Evolutionary conservation across 2,329 filamentous ascomycete genomes (phyloP).

Genomic region (Fusarium caatingaense): DNA sequence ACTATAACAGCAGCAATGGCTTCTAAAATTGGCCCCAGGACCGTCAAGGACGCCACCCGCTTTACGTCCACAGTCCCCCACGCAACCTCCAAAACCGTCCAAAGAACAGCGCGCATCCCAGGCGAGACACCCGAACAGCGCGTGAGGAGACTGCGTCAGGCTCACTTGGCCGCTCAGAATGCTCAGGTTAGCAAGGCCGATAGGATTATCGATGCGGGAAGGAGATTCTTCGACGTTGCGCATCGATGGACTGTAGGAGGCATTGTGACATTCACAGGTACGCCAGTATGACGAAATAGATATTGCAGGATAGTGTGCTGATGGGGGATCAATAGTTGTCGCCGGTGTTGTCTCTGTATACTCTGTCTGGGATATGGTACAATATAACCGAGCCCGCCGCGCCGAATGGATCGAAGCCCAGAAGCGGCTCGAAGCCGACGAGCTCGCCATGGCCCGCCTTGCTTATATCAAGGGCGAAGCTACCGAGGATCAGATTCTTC

Average conservation of each 20-base stretch:
- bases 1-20: conserved; percentile 52
- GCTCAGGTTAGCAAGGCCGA: conserved; percentile 67
- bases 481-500: conserved; percentile 64
- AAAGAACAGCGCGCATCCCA: conserved; percentile 49
- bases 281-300: conserved; percentile 18
- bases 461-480: conserved; percentile 70
- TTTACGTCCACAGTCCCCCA: conserved; percentile 69
- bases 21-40: conserved; percentile 67
- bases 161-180: conserved; percentile 73
- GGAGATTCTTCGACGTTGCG: conserved; percentile 65
- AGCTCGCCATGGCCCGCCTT: conserved; percentile 67
- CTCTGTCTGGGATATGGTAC: conserved; percentile 71
- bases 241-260: conserved; percentile 67
- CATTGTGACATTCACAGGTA: conserved; percentile 68
- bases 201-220: conserved; percentile 59
- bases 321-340: conserved; percentile 55
- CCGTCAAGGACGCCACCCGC: conserved; percentile 82
- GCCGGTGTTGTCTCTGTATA: conserved; percentile 68
- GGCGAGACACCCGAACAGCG: conserved; percentile 76
- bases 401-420: conserved; percentile 68
- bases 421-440: conserved; percentile 64
- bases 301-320: neutral
- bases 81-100: conserved; percentile 70
- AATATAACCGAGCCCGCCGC: conserved; percentile 69
- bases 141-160: conserved; percentile 74